Conservation (phyloP, 352 stramenopile species). For the Phytophthora pisi region DNA sequence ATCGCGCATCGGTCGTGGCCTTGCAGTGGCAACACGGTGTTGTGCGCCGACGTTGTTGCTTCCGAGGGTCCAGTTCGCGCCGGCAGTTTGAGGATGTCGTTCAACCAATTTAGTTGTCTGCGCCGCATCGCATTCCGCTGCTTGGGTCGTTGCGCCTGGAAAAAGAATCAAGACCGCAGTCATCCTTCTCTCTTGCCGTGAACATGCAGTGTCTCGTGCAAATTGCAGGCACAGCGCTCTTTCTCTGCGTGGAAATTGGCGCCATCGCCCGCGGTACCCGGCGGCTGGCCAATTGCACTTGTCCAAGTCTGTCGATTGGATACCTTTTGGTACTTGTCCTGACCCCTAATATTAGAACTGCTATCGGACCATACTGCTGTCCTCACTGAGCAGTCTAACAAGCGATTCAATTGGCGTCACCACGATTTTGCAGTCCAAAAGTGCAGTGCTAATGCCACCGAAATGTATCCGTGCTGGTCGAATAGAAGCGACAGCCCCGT, state of each 20-base stretch:
- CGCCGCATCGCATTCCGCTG: not conserved
- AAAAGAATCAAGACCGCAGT: not conserved
- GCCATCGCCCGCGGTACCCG: slow-evolving; percentile 11
- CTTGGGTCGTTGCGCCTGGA: not conserved
- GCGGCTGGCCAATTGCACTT: not conserved
- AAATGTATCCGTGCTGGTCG: slow-evolving; percentile 26
- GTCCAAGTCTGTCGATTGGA: slow-evolving; percentile 14
- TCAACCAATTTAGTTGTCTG: not conserved
- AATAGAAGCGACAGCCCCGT: slow-evolving; percentile 15
- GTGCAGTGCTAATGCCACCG: slow-evolving; percentile 10
- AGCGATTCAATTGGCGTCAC: slow-evolving; percentile 1
- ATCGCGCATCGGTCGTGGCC: slow-evolving; percentile 21
- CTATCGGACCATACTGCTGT: slow-evolving; percentile 7
- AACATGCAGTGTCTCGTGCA: slow-evolving; percentile 12
- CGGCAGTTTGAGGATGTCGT: not conserved
- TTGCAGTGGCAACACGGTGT: slow-evolving; percentile 5
- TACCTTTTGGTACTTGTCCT: slow-evolving; percentile 8
- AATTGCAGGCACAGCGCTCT: not conserved
- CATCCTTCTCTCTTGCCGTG: slow-evolving; percentile 21
- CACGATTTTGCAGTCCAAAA: not conserved
- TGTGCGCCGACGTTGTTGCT: not conserved
- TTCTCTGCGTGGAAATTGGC: slow-evolving; percentile 14
- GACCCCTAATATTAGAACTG: slow-evolving; percentile 8
- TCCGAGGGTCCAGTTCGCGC: not conserved
- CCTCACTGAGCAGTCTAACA: not conserved